Conservation (phyloP, 2,329 filamentous ascomycete genomes). For the Xylaria sp. region DNA sequence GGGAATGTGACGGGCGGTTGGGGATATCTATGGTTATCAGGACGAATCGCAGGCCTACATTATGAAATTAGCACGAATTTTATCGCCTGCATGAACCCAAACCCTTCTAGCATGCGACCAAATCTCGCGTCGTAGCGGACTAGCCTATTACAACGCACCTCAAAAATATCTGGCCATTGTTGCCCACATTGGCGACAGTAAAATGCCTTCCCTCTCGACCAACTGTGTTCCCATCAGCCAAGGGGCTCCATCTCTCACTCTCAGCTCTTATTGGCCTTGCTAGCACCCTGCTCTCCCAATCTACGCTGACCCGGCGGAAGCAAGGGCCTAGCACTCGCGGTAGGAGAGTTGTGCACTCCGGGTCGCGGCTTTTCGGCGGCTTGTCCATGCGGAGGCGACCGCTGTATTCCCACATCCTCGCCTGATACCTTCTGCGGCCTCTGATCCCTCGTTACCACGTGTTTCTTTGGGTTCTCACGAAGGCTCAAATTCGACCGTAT, state of each 20-base stretch:
- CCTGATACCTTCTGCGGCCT: slow-evolving; percentile 28
- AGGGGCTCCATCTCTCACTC: slow-evolving; percentile 59
- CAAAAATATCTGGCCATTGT: slow-evolving; percentile 82
- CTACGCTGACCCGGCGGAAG: slow-evolving; percentile 38
- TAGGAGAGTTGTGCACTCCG: slow-evolving; percentile 33
- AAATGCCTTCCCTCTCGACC: slow-evolving; percentile 74
- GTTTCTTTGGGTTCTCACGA: slow-evolving; percentile 32
- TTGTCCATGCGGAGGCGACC: slow-evolving; percentile 32
- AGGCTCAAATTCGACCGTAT: slow-evolving; percentile 35
- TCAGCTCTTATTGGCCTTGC: slow-evolving; percentile 59
- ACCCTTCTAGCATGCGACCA: not conserved
- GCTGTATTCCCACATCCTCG: slow-evolving; percentile 33
- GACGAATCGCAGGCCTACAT: slow-evolving; percentile 64
- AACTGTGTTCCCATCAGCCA: slow-evolving; percentile 65
- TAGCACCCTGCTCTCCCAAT: slow-evolving; percentile 39
- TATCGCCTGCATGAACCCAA: not conserved
- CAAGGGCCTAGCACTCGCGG: slow-evolving; percentile 36
- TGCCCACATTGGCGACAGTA: slow-evolving; percentile 80
- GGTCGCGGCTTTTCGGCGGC: slow-evolving; percentile 29
- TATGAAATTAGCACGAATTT: slow-evolving; percentile 26
- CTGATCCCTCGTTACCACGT: slow-evolving; percentile 31
- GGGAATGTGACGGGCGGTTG: slow-evolving; percentile 67
- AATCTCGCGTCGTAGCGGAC: not conserved
- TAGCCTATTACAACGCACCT: slow-evolving; percentile 59
- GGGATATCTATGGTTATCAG: slow-evolving; percentile 65